These are phyloP conservation scores for Mortierella sp. DNA, from an alignment of 371 early-diverging fungal species.

Conservation along the genomic window DNA sequence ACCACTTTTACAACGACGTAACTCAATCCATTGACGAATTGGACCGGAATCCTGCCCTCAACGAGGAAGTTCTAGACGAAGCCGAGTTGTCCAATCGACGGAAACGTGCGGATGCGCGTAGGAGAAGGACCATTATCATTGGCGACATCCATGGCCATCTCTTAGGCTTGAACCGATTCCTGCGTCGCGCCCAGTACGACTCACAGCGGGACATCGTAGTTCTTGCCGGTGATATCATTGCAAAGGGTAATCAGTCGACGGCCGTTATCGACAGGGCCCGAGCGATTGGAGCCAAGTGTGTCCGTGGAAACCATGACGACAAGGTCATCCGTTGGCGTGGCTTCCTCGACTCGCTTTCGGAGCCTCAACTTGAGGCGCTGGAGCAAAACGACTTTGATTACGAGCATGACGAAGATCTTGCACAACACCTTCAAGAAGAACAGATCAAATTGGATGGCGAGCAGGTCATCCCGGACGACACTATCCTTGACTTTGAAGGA, in stretches of 20 bases:
- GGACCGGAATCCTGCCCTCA: too few relatives aligned
- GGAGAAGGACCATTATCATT: slow-evolving; percentile 71
- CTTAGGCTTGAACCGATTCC: slow-evolving; percentile 60
- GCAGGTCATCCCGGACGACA: too few relatives aligned
- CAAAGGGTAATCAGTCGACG: slow-evolving; percentile 74
- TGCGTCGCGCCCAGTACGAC: slow-evolving; percentile 59
- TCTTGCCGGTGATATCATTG: slow-evolving; percentile 75
- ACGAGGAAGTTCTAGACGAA: too few relatives aligned
- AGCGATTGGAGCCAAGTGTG: slow-evolving; percentile 63
- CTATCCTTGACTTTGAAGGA: too few relatives aligned
- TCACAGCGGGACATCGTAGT: slow-evolving; percentile 63
- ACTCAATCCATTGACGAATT: too few relatives aligned
- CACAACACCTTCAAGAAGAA: too few relatives aligned
- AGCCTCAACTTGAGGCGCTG: background rate
- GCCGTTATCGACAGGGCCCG: slow-evolving; percentile 69
- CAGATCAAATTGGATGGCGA: too few relatives aligned
- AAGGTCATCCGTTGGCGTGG: slow-evolving; percentile 71
- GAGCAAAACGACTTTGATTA: too few relatives aligned
- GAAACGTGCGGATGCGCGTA: too few relatives aligned
- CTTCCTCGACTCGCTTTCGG: slow-evolving; percentile 56
- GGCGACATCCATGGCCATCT: slow-evolving; percentile 81
- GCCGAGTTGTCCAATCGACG: too few relatives aligned
- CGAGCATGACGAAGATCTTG: too few relatives aligned
- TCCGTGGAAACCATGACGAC: slow-evolving; percentile 86
- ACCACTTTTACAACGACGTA: too few relatives aligned